phyloP scores from a whole-genome alignment of 2,329 filamentous ascomycete genomes.

The Aspergillus amoenus region DNA sequence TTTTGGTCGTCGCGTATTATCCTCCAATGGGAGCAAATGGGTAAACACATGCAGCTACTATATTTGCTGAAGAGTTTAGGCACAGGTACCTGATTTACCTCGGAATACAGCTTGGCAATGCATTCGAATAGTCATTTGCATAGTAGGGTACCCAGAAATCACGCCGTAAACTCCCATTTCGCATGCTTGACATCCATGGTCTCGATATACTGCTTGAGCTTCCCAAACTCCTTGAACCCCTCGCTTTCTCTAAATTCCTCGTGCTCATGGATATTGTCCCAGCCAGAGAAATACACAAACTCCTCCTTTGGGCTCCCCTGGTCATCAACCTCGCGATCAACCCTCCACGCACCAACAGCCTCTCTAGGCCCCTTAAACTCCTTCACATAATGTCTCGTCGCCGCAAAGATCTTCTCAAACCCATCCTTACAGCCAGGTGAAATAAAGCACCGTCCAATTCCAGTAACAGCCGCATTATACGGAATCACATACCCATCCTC shows the following conservation, averaged over 20 bases:
- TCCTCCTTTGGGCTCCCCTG: conserved; percentile 25
- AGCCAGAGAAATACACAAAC: conserved; percentile 44
- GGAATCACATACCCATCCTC: conserved; percentile 19
- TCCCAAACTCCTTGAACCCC: conserved; percentile 20
- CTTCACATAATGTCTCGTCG: conserved; percentile 26
- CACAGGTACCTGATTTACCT: too few relatives aligned
- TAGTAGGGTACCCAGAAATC: not conserved
- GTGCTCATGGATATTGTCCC: conserved; percentile 38
- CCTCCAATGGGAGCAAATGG: not conserved
- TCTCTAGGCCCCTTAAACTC: conserved; percentile 27
- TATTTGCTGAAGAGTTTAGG: not conserved
- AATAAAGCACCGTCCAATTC: conserved; percentile 23
- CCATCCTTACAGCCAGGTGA: conserved; percentile 8
- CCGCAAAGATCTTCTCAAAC: conserved; percentile 30
- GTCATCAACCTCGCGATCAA: conserved; percentile 27
- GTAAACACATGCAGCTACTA: too few relatives aligned
- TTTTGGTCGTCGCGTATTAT: not conserved
- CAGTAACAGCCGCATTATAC: conserved; percentile 29
- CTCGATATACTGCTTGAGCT: conserved; percentile 23
- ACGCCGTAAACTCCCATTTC: not conserved
- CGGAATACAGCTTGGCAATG: not conserved
- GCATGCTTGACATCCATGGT: conserved; percentile 30
- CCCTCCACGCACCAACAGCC: conserved; percentile 40
- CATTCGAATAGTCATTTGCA: too few relatives aligned
- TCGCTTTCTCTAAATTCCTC: conserved; percentile 23